These are phyloP conservation scores for Mycena indigotica DNA, from an alignment of 768 basidiomycete species.

Conservation along the genomic window DNA sequence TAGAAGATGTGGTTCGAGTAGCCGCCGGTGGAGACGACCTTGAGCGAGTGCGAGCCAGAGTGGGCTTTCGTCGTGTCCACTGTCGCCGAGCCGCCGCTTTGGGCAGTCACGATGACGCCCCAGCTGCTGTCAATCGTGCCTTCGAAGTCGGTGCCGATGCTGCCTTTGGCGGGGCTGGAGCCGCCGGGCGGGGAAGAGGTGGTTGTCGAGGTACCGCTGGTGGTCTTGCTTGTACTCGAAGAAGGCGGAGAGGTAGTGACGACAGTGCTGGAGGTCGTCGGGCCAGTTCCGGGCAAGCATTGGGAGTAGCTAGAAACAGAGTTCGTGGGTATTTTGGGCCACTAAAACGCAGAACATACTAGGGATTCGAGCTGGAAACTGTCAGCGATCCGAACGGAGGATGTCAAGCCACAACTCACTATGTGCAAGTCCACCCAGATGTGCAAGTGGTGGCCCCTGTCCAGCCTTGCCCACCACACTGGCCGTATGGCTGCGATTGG, in stretches of 20 bases:
- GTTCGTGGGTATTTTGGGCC: slow-evolving; percentile 8
- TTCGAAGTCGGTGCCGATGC: slow-evolving; percentile 24
- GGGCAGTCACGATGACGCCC: slow-evolving; percentile 22
- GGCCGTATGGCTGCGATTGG: slow-evolving; percentile 19
- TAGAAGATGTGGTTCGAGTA: slow-evolving; percentile 22
- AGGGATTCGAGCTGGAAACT: slow-evolving; percentile 17
- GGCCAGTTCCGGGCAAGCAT: slow-evolving; percentile 20
- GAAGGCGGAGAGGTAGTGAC: slow-evolving; percentile 14
- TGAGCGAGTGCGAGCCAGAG: slow-evolving; percentile 24
- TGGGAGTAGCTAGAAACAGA: slow-evolving; percentile 21
- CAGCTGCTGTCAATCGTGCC: slow-evolving; percentile 19
- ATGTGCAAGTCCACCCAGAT: slow-evolving; percentile 21
- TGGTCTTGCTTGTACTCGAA: slow-evolving; percentile 4
- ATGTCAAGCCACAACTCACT: slow-evolving; percentile 18
- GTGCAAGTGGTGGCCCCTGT: slow-evolving; percentile 22
- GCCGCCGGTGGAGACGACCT: slow-evolving; percentile 22
- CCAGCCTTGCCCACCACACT: slow-evolving; percentile 23
- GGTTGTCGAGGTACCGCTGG: slow-evolving; percentile 18
- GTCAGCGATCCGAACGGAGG: neutral
- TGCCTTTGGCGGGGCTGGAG: slow-evolving; percentile 14
- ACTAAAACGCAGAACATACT: slow-evolving; percentile 12
- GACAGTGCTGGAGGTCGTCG: slow-evolving; percentile 12
- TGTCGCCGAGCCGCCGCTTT: slow-evolving; percentile 23
- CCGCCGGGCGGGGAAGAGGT: slow-evolving; percentile 15
- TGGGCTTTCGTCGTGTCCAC: slow-evolving; percentile 24